phyloP scores from a whole-genome alignment of 2,329 filamentous ascomycete species.

The Aspergillus jensenii region DNA sequence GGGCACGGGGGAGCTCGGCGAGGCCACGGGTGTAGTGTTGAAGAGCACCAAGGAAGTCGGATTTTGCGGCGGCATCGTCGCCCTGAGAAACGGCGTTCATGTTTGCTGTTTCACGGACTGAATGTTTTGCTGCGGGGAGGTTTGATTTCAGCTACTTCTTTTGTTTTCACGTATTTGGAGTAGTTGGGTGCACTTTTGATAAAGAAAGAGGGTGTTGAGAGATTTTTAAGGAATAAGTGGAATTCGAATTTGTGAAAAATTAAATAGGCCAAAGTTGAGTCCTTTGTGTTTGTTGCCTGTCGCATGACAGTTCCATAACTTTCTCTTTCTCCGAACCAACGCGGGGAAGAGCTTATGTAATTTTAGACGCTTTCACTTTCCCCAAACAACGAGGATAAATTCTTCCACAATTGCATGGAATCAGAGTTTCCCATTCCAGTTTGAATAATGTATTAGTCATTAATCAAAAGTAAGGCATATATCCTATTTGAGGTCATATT shows the following conservation, averaged over 20 bases:
- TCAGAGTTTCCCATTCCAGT: background rate
- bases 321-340: slow-evolving; percentile 6
- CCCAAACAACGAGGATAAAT: background rate
- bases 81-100: slow-evolving; percentile 60
- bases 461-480: background rate
- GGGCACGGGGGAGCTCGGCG: slow-evolving; percentile 60
- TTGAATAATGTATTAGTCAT: background rate
- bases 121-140: background rate
- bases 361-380: background rate
- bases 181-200: background rate
- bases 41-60: slow-evolving; percentile 68
- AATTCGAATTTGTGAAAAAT: background rate
- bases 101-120: background rate
- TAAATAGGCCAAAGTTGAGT: background rate
- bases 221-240: background rate
- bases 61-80: slow-evolving; percentile 59
- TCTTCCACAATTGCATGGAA: background rate
- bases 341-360: slow-evolving; percentile 11
- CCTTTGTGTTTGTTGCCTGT: background rate
- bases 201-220: background rate
- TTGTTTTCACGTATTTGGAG: background rate
- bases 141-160: background rate
- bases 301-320: background rate
- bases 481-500: background rate
- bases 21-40: slow-evolving; percentile 67